Evolutionary conservation across 2,329 filamentous ascomycete genomes (phyloP), one percentile per base, ranked within the genome.

Genomic region (Penicillium sp.): DNA sequence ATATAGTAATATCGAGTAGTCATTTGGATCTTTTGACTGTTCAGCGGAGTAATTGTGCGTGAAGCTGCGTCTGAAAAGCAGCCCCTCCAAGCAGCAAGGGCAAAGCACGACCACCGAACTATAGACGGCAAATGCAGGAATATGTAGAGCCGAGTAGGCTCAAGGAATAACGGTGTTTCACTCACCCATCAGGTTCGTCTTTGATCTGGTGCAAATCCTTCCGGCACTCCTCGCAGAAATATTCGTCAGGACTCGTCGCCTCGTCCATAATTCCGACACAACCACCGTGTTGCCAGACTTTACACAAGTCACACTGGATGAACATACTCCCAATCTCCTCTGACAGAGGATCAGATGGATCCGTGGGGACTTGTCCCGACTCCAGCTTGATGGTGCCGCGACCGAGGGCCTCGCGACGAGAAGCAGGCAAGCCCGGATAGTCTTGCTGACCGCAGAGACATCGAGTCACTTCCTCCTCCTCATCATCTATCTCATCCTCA

Each of bases 221-320:
- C 63, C 89, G 87, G 77, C 94, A 99, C 74, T 91, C 85, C 77
- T 99, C 94, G 77, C 94, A 99, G 72, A 94, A 99, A 78, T 99
- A 99, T 74, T 97, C 92, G 53, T 97, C 93, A 10, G 94, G 94
- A 63, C 90, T 93, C 72, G 89, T 88, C 65, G 90, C 88, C 75
- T 96, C 93, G 65, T 94, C 94, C 79, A 96, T 92, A 69, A 99
- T 96, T 58, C 94, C 93, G 57, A 99, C 93, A 71, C 94, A 99
- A 58, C 92, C 93, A 68, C 94, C 94, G 73, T 99, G 94, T 74
- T 99, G 94, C 94, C 93, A 99, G 61, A 97, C 94, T 73, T 96
- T 95, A 81, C 94, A 99, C 62, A 90, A 82, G 76, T 97, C 94
- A 82, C 94, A 99, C 79, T 97, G 93, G 64, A 99, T 92, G 76